Percentiles rank a stretch among this genome's conserved stretches.
phyloP scores from a whole-genome alignment of 495 filamentous ascomycete species.

The Xylaria longipes region DNA sequence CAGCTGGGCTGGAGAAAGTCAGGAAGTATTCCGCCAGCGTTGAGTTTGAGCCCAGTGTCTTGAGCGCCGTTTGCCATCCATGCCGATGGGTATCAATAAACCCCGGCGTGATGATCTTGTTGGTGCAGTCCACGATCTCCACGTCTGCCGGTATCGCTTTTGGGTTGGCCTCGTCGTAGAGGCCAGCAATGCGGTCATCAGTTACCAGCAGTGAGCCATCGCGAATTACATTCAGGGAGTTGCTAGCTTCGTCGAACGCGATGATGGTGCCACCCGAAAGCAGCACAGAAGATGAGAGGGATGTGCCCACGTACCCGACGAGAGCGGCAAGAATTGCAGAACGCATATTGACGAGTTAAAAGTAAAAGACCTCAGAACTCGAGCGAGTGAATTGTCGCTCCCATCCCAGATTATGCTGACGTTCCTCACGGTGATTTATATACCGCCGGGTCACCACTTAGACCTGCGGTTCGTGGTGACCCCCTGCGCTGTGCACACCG shows the following conservation, averaged over 20 bases:
- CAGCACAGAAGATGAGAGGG: constrained; percentile 39
- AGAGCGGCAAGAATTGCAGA: constrained; percentile 15
- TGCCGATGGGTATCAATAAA: constrained; percentile 68
- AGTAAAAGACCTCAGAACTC: neutral
- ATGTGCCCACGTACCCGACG: constrained; percentile 2
- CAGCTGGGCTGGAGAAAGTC: constrained; percentile 25
- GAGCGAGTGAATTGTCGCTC: neutral
- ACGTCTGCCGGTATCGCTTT: constrained; percentile 26
- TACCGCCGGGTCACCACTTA: constrained; percentile 7
- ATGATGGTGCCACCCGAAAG: constrained; percentile 52
- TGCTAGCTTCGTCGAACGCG: constrained; percentile 43
- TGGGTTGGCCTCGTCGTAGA: constrained; percentile 35
- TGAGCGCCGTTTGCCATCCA: constrained; percentile 63
- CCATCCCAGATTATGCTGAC: neutral
- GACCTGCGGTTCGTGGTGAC: neutral
- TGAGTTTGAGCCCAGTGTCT: constrained; percentile 40
- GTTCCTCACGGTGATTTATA: constrained; percentile 4
- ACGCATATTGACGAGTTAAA: constrained; percentile 8
- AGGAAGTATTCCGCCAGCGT: constrained; percentile 38
- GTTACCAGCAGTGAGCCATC: constrained; percentile 48
- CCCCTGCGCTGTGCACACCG: neutral
- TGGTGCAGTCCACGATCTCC: constrained; percentile 57
- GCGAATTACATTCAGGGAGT: constrained; percentile 46
- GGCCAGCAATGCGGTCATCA: constrained; percentile 46
- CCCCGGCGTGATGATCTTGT: constrained; percentile 63